Percentiles rank a stretch among this genome's conserved stretches.
Conservation (phyloP, 345 rosid species). For the Eutrema yunnanense region DNA sequence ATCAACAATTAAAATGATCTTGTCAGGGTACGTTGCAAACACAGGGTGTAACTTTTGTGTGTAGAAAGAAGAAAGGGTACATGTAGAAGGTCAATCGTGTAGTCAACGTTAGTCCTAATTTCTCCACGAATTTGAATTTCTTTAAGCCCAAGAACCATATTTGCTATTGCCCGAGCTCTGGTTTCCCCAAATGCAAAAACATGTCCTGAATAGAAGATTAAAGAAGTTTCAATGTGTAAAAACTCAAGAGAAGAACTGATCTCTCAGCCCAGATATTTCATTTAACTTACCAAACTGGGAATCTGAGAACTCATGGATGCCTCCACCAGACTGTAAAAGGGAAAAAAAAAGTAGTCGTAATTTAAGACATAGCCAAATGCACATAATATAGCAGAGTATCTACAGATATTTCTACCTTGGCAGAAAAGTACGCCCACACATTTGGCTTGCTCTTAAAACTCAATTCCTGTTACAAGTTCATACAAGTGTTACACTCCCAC, state of each 20-base stretch:
- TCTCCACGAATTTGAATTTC: constrained; percentile 99
- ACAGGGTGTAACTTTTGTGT: constrained; percentile 2
- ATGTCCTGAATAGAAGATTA: constrained; percentile 52
- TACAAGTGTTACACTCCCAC: constrained; percentile 13
- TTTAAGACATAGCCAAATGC: constrained; percentile 8
- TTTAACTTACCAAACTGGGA: constrained; percentile 90
- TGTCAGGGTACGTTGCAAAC: constrained; percentile 13
- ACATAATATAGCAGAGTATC: neutral
- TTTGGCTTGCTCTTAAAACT: constrained; percentile 98
- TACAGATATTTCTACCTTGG: constrained; percentile 55
- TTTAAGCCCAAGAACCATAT: constrained; percentile 96
- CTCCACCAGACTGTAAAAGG: constrained; percentile 88
- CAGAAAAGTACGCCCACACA: constrained; percentile 99
- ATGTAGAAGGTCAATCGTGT: constrained; percentile 88
- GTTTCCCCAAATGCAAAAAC: constrained; percentile 97
- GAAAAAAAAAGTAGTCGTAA: constrained; percentile 5
- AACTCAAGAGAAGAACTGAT: neutral
- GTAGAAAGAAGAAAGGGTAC: constrained; percentile 39
- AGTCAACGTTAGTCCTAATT: constrained; percentile 92
- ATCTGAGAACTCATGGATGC: constrained; percentile 98
- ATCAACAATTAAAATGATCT: constrained; percentile 17
- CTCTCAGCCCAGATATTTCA: neutral
- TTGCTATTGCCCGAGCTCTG: constrained; percentile 94
- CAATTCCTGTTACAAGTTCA: constrained; percentile 61
- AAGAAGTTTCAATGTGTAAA: neutral